A percentile compares a stretch with the other conserved stretches of the same genome.
phyloP scores from a whole-genome alignment of 495 filamentous ascomycete species.

The Parathielavia hyrcaniae region DNA sequence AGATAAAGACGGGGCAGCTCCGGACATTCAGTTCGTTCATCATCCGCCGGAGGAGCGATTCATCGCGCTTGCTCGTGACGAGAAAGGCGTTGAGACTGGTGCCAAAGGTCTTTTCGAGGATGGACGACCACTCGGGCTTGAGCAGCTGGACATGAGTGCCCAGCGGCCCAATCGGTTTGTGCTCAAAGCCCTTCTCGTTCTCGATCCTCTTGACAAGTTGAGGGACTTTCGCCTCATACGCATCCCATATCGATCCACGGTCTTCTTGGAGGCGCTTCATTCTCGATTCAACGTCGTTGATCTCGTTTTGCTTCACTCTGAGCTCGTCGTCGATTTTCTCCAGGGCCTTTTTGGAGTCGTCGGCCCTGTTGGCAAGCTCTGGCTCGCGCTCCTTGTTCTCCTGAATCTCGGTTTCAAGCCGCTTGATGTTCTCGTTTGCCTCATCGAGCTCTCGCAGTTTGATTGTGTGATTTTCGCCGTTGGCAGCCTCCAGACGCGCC shows the following conservation, averaged over 20 bases:
- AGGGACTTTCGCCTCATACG: constrained; percentile 57
- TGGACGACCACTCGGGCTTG: constrained; percentile 76
- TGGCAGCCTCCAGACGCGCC: constrained; percentile 47
- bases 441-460: constrained; percentile 41
- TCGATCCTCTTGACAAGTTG: constrained; percentile 60
- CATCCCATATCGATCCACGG: constrained; percentile 33
- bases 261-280: constrained; percentile 31
- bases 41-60: constrained; percentile 52
- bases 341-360: constrained; percentile 41
- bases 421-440: constrained; percentile 45
- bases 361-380: constrained; percentile 30
- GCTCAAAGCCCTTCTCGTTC: constrained; percentile 56
- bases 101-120: constrained; percentile 70
- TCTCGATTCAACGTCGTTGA: constrained; percentile 42
- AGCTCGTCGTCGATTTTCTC: constrained; percentile 34
- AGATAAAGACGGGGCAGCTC: constrained; percentile 60
- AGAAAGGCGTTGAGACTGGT: constrained; percentile 64
- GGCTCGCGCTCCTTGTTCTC: constrained; percentile 31
- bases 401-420: constrained; percentile 35
- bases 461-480: constrained; percentile 41
- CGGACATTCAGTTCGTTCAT: constrained; percentile 54
- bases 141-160: constrained; percentile 67
- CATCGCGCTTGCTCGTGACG: constrained; percentile 67
- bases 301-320: constrained; percentile 42
- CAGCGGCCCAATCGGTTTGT: constrained; percentile 76